Conservation (phyloP, 495 filamentous ascomycete species). For the Podospora fimiseda region DNA sequence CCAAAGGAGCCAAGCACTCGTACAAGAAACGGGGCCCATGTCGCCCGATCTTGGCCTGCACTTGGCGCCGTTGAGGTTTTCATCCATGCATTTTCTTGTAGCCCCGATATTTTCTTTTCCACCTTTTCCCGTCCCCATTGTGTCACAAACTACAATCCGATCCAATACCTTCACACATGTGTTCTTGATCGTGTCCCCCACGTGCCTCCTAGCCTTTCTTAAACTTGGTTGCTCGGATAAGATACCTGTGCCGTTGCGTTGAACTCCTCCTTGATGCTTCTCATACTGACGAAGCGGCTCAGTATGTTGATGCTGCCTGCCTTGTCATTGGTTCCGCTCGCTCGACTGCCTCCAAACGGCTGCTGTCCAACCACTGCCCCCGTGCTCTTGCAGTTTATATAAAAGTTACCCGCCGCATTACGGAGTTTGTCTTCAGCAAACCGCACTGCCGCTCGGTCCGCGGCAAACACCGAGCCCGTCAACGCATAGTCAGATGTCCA, state of each 20-base stretch:
- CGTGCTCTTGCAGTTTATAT: slow-evolving; percentile 90
- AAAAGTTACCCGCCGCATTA: slow-evolving; percentile 81
- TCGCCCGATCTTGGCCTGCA: neutral
- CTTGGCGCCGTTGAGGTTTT: neutral
- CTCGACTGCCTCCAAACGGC: slow-evolving; percentile 80
- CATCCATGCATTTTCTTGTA: slow-evolving; percentile 1
- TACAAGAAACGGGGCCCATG: neutral
- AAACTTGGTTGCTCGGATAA: slow-evolving; percentile 73
- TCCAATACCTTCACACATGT: slow-evolving; percentile 1
- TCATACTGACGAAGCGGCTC: slow-evolving; percentile 70
- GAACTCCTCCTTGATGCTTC: slow-evolving; percentile 91
- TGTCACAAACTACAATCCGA: neutral
- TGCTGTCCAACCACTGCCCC: slow-evolving; percentile 91
- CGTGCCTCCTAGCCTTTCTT: neutral
- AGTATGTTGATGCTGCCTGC: slow-evolving; percentile 72
- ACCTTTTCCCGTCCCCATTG: neutral
- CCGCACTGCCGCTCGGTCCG: slow-evolving; percentile 60
- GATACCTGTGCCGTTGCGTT: slow-evolving; percentile 56
- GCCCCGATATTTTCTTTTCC: too few species aligned
- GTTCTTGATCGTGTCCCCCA: neutral
- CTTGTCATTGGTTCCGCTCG: slow-evolving; percentile 89
- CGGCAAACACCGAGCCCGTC: slow-evolving; percentile 72
- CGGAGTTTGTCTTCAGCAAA: slow-evolving; percentile 66
- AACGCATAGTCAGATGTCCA: slow-evolving; percentile 67
- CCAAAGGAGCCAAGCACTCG: slow-evolving; percentile 2